Conservation (phyloP, 495 filamentous ascomycete genomes). For the Antarctomyces pellizariae region DNA sequence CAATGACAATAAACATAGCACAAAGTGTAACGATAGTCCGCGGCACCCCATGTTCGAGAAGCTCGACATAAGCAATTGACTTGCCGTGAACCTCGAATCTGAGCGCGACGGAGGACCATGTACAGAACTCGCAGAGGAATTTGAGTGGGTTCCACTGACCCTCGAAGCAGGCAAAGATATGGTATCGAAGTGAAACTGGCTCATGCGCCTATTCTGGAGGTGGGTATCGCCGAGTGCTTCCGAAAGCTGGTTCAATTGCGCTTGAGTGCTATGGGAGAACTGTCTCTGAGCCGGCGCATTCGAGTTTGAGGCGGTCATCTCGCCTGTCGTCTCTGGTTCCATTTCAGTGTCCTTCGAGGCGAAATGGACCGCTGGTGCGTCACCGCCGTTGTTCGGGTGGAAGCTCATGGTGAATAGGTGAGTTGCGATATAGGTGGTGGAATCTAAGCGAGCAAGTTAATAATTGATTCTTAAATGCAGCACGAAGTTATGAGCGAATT, state of each 20-base stretch:
- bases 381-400: slow-evolving; percentile 29
- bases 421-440: no score
- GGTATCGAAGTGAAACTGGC: slow-evolving; percentile 67
- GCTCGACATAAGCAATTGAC: not conserved
- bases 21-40: no score
- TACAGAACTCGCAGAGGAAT: not conserved
- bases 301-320: no score
- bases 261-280: slow-evolving; percentile 10
- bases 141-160: slow-evolving; percentile 27
- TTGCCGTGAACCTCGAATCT: not conserved
- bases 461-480: no score
- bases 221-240: slow-evolving; percentile 44
- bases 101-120: not conserved
- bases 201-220: slow-evolving; percentile 60
- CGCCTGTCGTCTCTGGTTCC: no score
- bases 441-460: no score
- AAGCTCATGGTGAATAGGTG: slow-evolving; percentile 68
- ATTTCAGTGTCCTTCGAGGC: no score
- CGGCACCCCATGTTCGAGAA: not conserved
- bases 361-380: no score
- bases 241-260: slow-evolving; percentile 44
- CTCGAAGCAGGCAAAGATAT: slow-evolving; percentile 69
- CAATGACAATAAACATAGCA: no score
- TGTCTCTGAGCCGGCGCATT: slow-evolving; percentile 5
- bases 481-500: no score